Evolutionary conservation across 805 yeast genomes (phyloP).

Genomic region (Nematodospora valgi): DNA sequence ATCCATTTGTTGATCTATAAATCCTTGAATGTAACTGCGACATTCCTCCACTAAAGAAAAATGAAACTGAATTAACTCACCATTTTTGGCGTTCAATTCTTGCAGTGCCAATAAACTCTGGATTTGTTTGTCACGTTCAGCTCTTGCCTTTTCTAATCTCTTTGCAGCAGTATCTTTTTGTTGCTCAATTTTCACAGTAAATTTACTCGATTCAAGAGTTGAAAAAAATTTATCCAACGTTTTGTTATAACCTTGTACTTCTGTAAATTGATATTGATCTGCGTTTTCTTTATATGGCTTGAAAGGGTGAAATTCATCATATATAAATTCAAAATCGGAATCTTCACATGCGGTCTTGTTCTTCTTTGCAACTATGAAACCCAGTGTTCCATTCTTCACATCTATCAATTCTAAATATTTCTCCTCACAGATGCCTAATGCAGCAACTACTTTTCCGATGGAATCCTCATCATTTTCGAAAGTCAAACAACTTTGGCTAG

Average conservation of each 20-base stretch:
- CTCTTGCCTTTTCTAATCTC: conserved; percentile 69
- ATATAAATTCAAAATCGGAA: conserved; percentile 44
- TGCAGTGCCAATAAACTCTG: conserved; percentile 63
- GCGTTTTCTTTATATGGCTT: conserved; percentile 42
- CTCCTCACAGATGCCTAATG: conserved; percentile 46
- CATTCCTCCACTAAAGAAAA: conserved; percentile 73
- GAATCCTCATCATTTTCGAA: conserved; percentile 23
- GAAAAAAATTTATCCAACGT: conserved; percentile 85
- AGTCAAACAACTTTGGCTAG: conserved; percentile 36
- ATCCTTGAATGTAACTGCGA: conserved; percentile 57
- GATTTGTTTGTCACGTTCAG: conserved; percentile 69
- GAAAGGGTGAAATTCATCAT: conserved; percentile 72
- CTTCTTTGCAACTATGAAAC: conserved; percentile 61
- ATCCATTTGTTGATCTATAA: conserved; percentile 84
- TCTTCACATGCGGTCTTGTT: conserved; percentile 35
- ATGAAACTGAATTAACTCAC: conserved; percentile 65
- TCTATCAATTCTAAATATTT: conserved; percentile 38
- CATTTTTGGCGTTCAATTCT: conserved; percentile 60
- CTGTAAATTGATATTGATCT: conserved; percentile 33
- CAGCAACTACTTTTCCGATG: conserved; percentile 29
- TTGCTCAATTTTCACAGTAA: conserved; percentile 68
- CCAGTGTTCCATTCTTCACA: conserved; percentile 39
- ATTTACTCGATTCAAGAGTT: conserved; percentile 76
- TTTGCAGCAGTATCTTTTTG: conserved; percentile 74
- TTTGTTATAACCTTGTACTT: conserved; percentile 62